Evolutionary conservation across 2,329 filamentous ascomycete genomes (phyloP).

Genomic region (Diaporthe ilicicola): DNA sequence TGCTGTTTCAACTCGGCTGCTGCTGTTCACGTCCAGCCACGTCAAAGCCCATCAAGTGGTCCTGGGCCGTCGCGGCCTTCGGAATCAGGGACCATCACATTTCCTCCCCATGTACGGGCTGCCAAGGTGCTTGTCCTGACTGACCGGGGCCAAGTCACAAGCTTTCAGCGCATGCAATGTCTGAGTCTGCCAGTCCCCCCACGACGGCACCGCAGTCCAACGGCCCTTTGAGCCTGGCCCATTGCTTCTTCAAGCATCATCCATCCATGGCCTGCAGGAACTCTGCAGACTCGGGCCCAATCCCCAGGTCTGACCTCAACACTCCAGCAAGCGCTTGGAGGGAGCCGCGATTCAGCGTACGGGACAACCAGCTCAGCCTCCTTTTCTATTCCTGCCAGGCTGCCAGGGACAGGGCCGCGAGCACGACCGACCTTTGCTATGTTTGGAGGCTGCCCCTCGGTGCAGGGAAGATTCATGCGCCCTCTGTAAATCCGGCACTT

Average conservation of each 20-base stretch:
- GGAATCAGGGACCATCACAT: not conserved
- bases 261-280: constrained; percentile 17
- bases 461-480: constrained; percentile 14
- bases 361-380: not conserved
- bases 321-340: constrained; percentile 10
- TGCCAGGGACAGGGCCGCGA: not conserved
- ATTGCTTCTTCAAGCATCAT: constrained; percentile 6
- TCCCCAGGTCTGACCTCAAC: not conserved
- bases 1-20: constrained; percentile 11
- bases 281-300: constrained; percentile 13
- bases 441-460: not conserved
- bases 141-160: constrained; percentile 19
- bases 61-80: not conserved
- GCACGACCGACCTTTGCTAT: not conserved
- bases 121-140: constrained; percentile 2
- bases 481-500: not conserved
- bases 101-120: not conserved
- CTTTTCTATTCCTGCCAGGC: not conserved
- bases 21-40: constrained; percentile 1
- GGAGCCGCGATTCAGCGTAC: not conserved
- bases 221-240: not conserved
- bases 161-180: constrained; percentile 24
- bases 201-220: not conserved
- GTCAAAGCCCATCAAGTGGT: not conserved
- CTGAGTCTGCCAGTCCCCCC: constrained; percentile 13